Percentiles rank a stretch among this genome's conserved stretches.
phyloP scores from a whole-genome alignment of 2,329 filamentous ascomycete genomes.

The Fonsecaea multimorphosa region DNA sequence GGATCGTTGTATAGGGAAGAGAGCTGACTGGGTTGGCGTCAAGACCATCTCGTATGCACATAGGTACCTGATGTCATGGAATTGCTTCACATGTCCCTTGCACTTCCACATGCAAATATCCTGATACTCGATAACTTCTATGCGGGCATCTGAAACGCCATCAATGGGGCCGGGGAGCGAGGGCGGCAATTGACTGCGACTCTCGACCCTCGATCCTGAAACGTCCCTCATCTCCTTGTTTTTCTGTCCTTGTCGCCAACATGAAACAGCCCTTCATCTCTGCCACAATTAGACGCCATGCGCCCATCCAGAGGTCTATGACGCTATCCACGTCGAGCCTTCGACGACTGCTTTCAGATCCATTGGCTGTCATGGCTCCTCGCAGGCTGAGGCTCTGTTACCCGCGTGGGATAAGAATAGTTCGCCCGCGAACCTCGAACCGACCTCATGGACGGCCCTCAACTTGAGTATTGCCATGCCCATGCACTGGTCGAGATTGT shows the following conservation, averaged over 20 bases:
- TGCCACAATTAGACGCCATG: slow-evolving; percentile 29
- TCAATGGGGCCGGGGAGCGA: too few species aligned
- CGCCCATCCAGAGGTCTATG: slow-evolving; percentile 10
- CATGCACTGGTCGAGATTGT: slow-evolving; percentile 27
- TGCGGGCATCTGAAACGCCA: too few species aligned
- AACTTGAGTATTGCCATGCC: background rate
- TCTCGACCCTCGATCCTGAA: background rate
- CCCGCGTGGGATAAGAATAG: slow-evolving; percentile 27
- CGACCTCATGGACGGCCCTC: slow-evolving; percentile 16
- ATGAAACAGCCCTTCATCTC: slow-evolving; percentile 12
- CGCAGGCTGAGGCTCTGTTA: background rate
- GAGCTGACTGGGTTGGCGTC: too few species aligned
- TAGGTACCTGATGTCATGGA: too few species aligned
- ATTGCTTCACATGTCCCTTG: too few species aligned
- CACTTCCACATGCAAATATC: too few species aligned
- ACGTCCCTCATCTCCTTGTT: background rate
- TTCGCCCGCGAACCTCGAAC: slow-evolving; percentile 7
- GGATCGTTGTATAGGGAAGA: too few species aligned
- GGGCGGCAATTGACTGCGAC: background rate
- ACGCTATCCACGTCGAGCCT: slow-evolving; percentile 23
- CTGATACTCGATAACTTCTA: too few species aligned
- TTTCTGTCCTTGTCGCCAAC: background rate
- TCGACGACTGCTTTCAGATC: background rate
- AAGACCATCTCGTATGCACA: too few species aligned
- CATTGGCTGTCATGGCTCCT: slow-evolving; percentile 26